phyloP scores from a whole-genome alignment of 495 filamentous ascomycete genomes.

The Talaromyces nanjingensis region DNA sequence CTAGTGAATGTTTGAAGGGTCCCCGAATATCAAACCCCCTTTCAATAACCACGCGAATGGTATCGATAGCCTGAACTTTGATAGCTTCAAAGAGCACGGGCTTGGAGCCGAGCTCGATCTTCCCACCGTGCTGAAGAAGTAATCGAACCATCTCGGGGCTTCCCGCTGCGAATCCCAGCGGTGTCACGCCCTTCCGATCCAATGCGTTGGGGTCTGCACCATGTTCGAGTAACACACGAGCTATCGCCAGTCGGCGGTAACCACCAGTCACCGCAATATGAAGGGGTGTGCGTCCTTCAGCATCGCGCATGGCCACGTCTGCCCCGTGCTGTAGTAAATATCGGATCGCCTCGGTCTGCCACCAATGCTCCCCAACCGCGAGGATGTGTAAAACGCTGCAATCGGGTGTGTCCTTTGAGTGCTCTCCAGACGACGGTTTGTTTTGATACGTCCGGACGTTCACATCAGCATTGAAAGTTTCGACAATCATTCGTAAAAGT shows the following conservation, averaged over 20 bases:
- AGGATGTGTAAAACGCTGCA: slow-evolving; percentile 10
- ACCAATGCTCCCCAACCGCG: slow-evolving; percentile 32
- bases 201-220: slow-evolving; percentile 32
- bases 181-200: slow-evolving; percentile 11
- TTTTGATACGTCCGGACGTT: slow-evolving; percentile 10
- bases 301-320: slow-evolving; percentile 26
- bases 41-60: too few relatives aligned
- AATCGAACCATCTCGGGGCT: too few relatives aligned
- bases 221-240: slow-evolving; percentile 21
- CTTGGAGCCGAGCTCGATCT: too few relatives aligned
- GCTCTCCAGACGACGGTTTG: too few relatives aligned
- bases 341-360: slow-evolving; percentile 35
- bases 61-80: too few relatives aligned
- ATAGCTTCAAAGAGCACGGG: too few relatives aligned
- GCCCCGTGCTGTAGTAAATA: slow-evolving; percentile 37
- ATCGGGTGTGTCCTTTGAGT: too few relatives aligned
- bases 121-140: too few relatives aligned
- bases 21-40: too few relatives aligned
- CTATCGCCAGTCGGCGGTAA: slow-evolving; percentile 18
- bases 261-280: slow-evolving; percentile 23
- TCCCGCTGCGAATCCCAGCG: too few relatives aligned
- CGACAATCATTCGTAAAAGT: slow-evolving; percentile 32
- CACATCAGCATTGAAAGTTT: slow-evolving; percentile 29
- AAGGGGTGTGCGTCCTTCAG: slow-evolving; percentile 16
- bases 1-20: too few relatives aligned